Evolutionary conservation across 306 rosid genomes (phyloP).

Genomic region (Sechiopsis laciniata): DNA sequence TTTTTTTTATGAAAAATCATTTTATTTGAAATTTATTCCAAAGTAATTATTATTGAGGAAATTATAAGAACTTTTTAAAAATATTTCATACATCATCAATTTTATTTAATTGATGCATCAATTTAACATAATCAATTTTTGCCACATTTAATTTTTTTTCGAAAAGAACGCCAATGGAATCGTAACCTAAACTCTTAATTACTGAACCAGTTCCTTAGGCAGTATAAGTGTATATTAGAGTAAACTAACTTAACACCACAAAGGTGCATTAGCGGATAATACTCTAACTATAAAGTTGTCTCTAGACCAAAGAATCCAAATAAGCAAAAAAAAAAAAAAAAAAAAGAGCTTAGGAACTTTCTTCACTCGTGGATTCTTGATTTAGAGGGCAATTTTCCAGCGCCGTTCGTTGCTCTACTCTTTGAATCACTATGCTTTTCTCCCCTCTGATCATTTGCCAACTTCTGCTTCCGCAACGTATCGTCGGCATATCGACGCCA

Average conservation of each 20-base stretch:
- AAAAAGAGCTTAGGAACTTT: background rate
- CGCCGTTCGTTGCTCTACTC: constrained; percentile 27
- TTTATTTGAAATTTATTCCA: no score
- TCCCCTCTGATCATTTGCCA: constrained; percentile 47
- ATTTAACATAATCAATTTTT: no score
- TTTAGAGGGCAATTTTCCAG: constrained; percentile 3
- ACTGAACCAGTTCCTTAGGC: background rate
- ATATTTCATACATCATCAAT: no score
- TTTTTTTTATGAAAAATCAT: no score
- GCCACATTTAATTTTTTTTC: no score
- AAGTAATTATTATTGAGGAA: no score
- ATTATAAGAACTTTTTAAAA: no score
- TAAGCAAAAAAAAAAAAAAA: background rate
- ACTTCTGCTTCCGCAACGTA: constrained; percentile 54
- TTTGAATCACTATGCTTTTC: constrained; percentile 50
- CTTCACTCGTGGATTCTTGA: constrained; percentile 8
- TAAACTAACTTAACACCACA: background rate
- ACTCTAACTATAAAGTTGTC: background rate
- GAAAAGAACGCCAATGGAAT: background rate
- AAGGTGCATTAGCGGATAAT: background rate
- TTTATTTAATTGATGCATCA: no score
- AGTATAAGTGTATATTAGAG: background rate
- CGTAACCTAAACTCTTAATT: background rate
- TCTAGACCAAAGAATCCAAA: background rate
- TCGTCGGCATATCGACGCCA: constrained; percentile 76